Base-by-base conservation (phyloP, 2,329 filamentous ascomycete species). In the Triangularia setosa region DNA sequence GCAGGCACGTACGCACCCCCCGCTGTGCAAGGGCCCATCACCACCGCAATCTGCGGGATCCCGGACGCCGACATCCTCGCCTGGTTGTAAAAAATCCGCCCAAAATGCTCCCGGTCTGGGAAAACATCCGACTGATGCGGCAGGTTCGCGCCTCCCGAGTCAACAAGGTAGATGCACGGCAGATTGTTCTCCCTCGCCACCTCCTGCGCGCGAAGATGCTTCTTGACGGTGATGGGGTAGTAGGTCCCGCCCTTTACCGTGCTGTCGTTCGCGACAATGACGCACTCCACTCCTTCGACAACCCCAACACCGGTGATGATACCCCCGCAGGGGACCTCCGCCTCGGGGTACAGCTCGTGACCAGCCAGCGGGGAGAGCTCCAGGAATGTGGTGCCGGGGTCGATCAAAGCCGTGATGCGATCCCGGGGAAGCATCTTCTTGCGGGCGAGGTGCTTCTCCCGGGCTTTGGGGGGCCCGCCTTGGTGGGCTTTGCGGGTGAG, bases 191-290 rank as follows among this genome's bases (percentile, higher is more conserved):
- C 92, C 69, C 91, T 87, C 0, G 94, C 94, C 68, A 98, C 90
- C 27, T 90, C 88, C 77, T 99, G 95, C 4, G 94, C 94, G 67
- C 94, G 87, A 16, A 98, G 82, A 77, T 98, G 95, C 82, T 99
- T 99, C 81, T 97, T 97, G 65, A 98, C 92, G 0, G 94, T 99
- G 71, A 98, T 92, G 1, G 94, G 94, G 74, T 94, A 98, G 79
- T 99, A 99, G 1, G 94, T 96, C 24, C 94, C 94, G 60, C 94
- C 94, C 79, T 98, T 99, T 73, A 98, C 94, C 18, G 94, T 97
- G 79, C 92, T 96, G 75, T 97, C 94, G 75, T 98, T 97, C 64
- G 93, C 93, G 58, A 97, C 91, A 71, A 98, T 91, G 80, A 97
- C 90, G 76, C 94, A 98, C 48, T 88, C 90, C 25, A 97, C 92